phyloP scores from a whole-genome alignment of 495 filamentous ascomycete species.

The Xylaria bambusicola region DNA sequence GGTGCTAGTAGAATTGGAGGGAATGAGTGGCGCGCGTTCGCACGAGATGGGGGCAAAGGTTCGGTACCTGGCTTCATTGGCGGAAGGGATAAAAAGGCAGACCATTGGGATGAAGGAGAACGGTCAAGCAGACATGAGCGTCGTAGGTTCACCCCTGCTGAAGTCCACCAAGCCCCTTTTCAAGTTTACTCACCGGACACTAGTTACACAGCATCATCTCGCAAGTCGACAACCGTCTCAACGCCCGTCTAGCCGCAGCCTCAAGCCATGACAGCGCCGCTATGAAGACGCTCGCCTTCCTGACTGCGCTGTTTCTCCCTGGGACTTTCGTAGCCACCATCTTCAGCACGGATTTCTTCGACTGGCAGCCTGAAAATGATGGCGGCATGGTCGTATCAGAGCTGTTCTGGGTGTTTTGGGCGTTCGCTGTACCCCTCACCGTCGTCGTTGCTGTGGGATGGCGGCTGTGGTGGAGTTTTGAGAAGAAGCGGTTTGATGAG shows the following conservation, averaged over 20 bases:
- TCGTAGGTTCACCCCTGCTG: neutral
- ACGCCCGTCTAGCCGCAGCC: constrained; percentile 37
- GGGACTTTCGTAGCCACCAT: constrained; percentile 30
- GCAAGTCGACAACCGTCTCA: constrained; percentile 35
- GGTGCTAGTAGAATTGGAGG: neutral
- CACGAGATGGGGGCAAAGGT: neutral
- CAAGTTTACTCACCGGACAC: neutral
- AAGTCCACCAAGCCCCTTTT: neutral
- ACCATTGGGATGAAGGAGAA: constrained; percentile 4
- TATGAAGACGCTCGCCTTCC: constrained; percentile 35
- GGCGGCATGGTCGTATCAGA: constrained; percentile 21
- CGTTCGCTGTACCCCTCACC: constrained; percentile 25
- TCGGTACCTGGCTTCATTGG: constrained; percentile 1
- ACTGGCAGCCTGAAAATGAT: constrained; percentile 23
- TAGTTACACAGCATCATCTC: constrained; percentile 10
- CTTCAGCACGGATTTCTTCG: constrained; percentile 27
- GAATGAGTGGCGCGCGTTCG: too few species aligned
- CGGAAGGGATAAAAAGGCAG: neutral
- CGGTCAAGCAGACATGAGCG: constrained; percentile 6
- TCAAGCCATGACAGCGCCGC: constrained; percentile 34
- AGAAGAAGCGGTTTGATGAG: constrained; percentile 10
- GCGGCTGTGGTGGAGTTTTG: constrained; percentile 8
- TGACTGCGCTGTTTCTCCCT: constrained; percentile 32
- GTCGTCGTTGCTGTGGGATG: constrained; percentile 13
- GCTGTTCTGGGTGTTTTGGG: constrained; percentile 35